phyloP scores from a whole-genome alignment of 1,139 yeast species.

The Nakaseomyces kungkrabaensis region DNA sequence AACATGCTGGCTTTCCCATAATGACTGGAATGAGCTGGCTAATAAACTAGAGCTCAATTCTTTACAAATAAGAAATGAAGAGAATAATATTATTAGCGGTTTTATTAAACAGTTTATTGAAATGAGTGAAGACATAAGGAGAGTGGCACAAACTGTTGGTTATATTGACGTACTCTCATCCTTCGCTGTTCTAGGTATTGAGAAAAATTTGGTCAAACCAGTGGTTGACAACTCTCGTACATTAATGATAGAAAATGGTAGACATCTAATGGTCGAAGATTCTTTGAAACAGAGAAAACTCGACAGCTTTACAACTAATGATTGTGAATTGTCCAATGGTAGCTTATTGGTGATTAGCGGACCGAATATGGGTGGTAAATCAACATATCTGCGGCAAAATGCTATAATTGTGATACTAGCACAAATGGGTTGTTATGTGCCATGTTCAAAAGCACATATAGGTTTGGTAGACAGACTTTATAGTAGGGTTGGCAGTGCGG shows the following conservation, averaged over 20 bases:
- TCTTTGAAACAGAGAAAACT: constrained; percentile 38
- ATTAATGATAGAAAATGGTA: constrained; percentile 48
- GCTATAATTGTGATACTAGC: constrained; percentile 79
- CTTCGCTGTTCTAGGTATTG: constrained; percentile 60
- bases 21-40: constrained; percentile 33
- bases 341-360: constrained; percentile 75
- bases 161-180: constrained; percentile 64
- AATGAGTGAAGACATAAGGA: constrained; percentile 25
- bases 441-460: constrained; percentile 60
- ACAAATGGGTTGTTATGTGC: constrained; percentile 84
- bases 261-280: constrained; percentile 85
- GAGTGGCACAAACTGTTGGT: constrained; percentile 39
- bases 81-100: constrained; percentile 21
- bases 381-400: constrained; percentile 79
- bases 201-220: constrained; percentile 59
- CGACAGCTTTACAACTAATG: constrained; percentile 54
- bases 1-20: constrained; percentile 29
- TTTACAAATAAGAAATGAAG: constrained; percentile 26
- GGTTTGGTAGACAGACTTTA: constrained; percentile 82
- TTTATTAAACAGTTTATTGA: constrained; percentile 26
- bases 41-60: constrained; percentile 20
- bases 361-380: constrained; percentile 97
- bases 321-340: constrained; percentile 37
- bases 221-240: constrained; percentile 39
- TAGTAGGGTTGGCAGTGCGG: constrained; percentile 87